Evolutionary conservation across 108 stramenopile genomes (phyloP).

Genomic region (Skeletonema marinoi): DNA sequence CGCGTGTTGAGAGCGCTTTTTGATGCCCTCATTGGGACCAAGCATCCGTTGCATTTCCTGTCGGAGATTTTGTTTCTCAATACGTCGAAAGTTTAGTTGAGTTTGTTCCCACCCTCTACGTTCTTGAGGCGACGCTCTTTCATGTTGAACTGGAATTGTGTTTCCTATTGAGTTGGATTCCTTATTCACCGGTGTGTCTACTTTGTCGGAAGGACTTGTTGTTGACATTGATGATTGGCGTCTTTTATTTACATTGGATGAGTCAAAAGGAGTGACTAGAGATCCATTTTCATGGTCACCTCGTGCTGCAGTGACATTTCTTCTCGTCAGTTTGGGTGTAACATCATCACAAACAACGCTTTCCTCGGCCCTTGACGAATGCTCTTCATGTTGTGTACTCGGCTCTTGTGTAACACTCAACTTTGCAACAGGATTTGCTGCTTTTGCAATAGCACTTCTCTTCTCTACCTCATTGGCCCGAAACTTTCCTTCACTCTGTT

Average conservation of each 20-base stretch:
- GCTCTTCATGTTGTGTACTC: not conserved
- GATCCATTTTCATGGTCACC: not conserved
- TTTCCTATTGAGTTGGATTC: not conserved
- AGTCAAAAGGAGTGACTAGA: not conserved
- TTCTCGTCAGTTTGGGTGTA: not conserved
- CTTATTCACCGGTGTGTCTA: not conserved
- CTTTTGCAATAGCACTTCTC: conserved; percentile 11
- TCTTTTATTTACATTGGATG: not conserved
- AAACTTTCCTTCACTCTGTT: conserved; percentile 67
- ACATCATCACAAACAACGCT: not conserved
- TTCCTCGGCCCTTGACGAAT: not conserved
- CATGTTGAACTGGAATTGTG: conserved; percentile 4
- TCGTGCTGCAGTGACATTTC: not conserved
- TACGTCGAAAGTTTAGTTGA: conserved; percentile 26
- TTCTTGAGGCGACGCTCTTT: conserved; percentile 17
- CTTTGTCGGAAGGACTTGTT: not conserved
- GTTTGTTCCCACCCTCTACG: conserved; percentile 38
- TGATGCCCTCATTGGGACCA: not conserved
- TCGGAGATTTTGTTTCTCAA: conserved; percentile 19
- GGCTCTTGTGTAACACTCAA: not conserved
- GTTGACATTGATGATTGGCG: not conserved
- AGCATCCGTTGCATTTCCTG: conserved; percentile 25
- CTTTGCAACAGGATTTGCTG: not conserved
- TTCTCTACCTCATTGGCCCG: conserved; percentile 53
- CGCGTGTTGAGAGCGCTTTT: not conserved